A percentile compares a stretch with the other conserved stretches of the same genome.
Conservation (phyloP, 805 yeast species). For the Candida nanaspora region DNA sequence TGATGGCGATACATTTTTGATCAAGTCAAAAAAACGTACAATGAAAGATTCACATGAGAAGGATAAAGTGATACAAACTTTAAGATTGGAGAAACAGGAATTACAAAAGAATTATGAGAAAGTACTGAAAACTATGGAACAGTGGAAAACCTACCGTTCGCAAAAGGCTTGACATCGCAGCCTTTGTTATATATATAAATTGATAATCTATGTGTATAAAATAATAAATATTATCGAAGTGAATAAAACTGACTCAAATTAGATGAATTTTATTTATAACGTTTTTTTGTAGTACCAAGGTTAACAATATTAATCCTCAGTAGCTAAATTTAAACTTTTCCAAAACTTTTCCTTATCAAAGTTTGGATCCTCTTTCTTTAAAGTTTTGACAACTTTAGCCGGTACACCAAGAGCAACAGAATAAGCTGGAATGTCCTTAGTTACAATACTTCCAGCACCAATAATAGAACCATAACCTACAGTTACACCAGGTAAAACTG, state of each 20-base stretch:
- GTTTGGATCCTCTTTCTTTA: constrained; percentile 1
- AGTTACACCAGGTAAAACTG: constrained; percentile 57
- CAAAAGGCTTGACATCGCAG: no score
- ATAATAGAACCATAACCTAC: constrained; percentile 56
- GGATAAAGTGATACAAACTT: constrained; percentile 13
- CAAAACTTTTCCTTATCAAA: constrained; percentile 1
- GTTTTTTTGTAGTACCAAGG: no score
- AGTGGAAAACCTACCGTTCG: constrained; percentile 15
- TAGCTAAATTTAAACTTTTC: background rate
- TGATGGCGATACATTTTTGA: constrained; percentile 21
- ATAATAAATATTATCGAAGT: no score
- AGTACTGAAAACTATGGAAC: constrained; percentile 16
- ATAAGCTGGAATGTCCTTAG: constrained; percentile 45
- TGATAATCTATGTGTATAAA: background rate
- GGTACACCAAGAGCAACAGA: constrained; percentile 62
- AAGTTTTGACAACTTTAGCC: constrained; percentile 1
- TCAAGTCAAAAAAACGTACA: background rate
- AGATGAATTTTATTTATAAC: background rate
- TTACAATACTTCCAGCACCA: constrained; percentile 66
- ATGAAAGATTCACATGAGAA: constrained; percentile 5
- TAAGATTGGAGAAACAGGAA: constrained; percentile 12
- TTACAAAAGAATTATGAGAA: constrained; percentile 16
- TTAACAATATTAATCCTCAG: background rate
- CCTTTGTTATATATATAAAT: no score
- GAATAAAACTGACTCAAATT: no score